phyloP scores from a whole-genome alignment of 257 asterid genomes.

The Petunia secreta region DNA sequence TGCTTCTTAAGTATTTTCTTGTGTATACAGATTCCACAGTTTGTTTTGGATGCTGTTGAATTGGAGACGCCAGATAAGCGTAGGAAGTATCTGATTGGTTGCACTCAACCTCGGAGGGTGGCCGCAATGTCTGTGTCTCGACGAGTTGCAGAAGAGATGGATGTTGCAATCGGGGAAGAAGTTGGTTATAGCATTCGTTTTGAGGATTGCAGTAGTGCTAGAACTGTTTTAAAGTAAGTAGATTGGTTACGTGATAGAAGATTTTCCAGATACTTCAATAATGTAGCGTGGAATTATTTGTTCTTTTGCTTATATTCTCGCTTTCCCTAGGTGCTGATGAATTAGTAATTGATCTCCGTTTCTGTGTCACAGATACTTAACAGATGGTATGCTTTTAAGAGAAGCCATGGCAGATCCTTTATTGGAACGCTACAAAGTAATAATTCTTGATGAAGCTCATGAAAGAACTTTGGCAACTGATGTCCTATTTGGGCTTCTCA shows the following conservation, averaged over 20 bases:
- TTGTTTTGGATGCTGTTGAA: constrained; percentile 82
- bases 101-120: constrained; percentile 97
- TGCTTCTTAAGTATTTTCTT: not conserved
- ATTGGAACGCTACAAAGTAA: constrained; percentile 90
- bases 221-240: constrained; percentile 75
- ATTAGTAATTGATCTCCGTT: constrained; percentile 1
- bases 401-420: constrained; percentile 99
- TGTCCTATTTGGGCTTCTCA: constrained; percentile 92
- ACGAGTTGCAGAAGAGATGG: constrained; percentile 99
- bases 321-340: not conserved
- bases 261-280: not conserved
- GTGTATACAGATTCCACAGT: constrained; percentile 82
- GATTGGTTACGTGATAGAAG: not conserved
- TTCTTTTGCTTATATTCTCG: not conserved
- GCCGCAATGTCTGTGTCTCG: constrained; percentile 99
- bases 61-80: constrained; percentile 69
- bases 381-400: constrained; percentile 99
- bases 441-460: constrained; percentile 97
- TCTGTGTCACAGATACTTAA: constrained; percentile 63
- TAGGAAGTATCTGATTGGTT: constrained; percentile 86
- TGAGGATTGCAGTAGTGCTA: constrained; percentile 91
- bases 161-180: constrained; percentile 93
- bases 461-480: constrained; percentile 97
- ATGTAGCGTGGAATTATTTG: not conserved
- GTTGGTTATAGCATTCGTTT: constrained; percentile 97